Evolutionary conservation across 306 rosid species (phyloP).

Genomic region (Adenanthera pavonina): DNA sequence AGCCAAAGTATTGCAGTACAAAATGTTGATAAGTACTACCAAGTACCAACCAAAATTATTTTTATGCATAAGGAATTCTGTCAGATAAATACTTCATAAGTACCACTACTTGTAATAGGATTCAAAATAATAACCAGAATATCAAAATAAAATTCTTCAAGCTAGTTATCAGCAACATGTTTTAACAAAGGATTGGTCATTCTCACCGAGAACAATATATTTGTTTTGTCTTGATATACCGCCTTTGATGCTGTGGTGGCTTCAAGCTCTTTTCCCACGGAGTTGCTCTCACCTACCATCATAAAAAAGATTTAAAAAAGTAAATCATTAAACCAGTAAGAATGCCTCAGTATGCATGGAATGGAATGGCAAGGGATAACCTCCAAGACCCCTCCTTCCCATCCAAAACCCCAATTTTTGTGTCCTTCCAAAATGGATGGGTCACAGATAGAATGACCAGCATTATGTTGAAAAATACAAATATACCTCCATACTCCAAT

Average conservation of each 20-base stretch:
- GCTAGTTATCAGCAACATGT: constrained; percentile 8
- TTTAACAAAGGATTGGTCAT: constrained; percentile 35
- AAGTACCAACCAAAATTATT: constrained; percentile 17
- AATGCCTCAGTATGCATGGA: not conserved
- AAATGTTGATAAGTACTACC: constrained; percentile 12
- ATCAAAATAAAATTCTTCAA: constrained; percentile 27
- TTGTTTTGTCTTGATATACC: constrained; percentile 98
- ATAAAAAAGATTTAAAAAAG: not conserved
- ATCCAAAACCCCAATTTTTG: not conserved
- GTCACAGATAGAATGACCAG: not conserved
- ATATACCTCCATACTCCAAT: no score
- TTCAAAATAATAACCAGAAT: constrained; percentile 8
- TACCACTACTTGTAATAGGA: constrained; percentile 8
- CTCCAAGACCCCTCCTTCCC: not conserved
- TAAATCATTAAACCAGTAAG: constrained; percentile 30
- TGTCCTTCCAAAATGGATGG: not conserved
- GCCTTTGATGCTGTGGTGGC: constrained; percentile 77
- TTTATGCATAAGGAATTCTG: constrained; percentile 3
- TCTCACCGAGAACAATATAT: constrained; percentile 89
- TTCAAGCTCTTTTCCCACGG: constrained; percentile 89
- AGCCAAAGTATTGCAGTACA: constrained; percentile 6
- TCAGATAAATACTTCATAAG: constrained; percentile 6
- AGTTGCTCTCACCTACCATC: constrained; percentile 91
- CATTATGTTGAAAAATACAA: not conserved
- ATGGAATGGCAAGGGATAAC: not conserved